These are phyloP conservation scores for Syzygium aromaticum DNA, from an alignment of 345 rosid genomes.

Conservation along the genomic window DNA sequence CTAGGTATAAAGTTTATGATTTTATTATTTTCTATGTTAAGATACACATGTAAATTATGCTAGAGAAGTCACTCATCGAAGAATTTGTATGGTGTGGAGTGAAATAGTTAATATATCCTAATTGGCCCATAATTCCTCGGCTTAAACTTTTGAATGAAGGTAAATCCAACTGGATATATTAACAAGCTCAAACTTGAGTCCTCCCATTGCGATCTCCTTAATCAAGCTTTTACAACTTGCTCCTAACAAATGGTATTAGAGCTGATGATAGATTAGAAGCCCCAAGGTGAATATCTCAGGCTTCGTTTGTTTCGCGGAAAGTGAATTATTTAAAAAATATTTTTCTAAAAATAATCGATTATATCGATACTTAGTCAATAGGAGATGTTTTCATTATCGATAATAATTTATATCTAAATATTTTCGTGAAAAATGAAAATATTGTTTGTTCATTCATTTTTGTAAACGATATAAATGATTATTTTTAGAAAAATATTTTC, in stretches of 20 bases:
- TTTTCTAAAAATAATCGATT: neutral
- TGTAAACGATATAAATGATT: too few relatives aligned
- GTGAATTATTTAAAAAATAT: neutral
- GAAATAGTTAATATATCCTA: rapidly evolving
- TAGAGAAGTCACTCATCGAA: rapidly evolving
- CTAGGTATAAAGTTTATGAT: neutral
- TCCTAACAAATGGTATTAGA: too few relatives aligned
- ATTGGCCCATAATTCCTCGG: neutral
- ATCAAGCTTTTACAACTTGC: neutral
- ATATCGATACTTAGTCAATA: neutral
- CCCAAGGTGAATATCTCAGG: neutral
- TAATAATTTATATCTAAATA: neutral
- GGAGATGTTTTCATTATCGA: neutral
- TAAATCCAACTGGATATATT: too few relatives aligned
- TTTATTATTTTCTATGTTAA: too few relatives aligned
- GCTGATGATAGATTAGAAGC: too few relatives aligned
- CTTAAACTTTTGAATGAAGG: neutral
- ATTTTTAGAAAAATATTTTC: neutral
- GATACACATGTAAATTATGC: too few relatives aligned
- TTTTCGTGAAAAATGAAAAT: neutral
- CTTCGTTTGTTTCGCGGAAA: neutral
- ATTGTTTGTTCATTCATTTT: neutral
- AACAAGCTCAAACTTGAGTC: rapidly evolving
- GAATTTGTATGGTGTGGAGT: rapidly evolving
- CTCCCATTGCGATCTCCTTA: neutral